Evolutionary conservation across 176 grass and related monocot species (phyloP), one percentile per base, ranked within the genome.

Genomic region (Tuctoria greenei): DNA sequence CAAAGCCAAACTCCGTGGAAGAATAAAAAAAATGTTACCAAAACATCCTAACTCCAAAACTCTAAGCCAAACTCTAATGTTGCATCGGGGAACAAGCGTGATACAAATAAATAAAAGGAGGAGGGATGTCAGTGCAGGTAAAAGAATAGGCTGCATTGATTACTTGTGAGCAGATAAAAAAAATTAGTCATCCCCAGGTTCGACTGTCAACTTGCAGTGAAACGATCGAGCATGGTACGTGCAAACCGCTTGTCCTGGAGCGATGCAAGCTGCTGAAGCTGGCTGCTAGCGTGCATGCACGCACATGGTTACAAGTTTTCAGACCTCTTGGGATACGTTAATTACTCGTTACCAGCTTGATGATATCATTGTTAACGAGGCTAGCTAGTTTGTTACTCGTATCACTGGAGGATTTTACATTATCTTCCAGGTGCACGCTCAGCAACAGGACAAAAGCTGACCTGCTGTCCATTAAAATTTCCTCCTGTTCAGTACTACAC

Each of bases 241-340:
- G 77, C 58, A 44, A 61, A 59, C 26, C 54, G 12, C 40, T 46
- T 69, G 66, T 43, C 55, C 66, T 16, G 41, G 26, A 24, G 66
- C 40, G 66, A 61, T 37, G 2, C 21, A 61, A 17, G 12, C 31
- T 31, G 31, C 31, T 31, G 3, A 3, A 31, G 31, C 31, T 31
- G 31, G 31, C 31, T 31, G 31, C 31, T 31, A n/a, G n/a, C n/a
- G n/a, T n/a, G n/a, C n/a, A n/a, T 44, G 70, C 14, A 9, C 14
- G 56, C 67, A 78, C 74, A 55, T 84, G 82, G 67, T 45, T 46
- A 44, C 75, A 72, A 47, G 58, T 78, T 84, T 64, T 54, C 51
- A 84, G 46, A 47, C 44, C 37, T 71, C 20, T 78, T 9, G 58
- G 47, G 25, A 78, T 78, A 13, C 21, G 56, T 71, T 76, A 62